Base-by-base conservation (phyloP, 2,329 filamentous ascomycete species). In the Lecanoromycetidae sp. region DNA sequence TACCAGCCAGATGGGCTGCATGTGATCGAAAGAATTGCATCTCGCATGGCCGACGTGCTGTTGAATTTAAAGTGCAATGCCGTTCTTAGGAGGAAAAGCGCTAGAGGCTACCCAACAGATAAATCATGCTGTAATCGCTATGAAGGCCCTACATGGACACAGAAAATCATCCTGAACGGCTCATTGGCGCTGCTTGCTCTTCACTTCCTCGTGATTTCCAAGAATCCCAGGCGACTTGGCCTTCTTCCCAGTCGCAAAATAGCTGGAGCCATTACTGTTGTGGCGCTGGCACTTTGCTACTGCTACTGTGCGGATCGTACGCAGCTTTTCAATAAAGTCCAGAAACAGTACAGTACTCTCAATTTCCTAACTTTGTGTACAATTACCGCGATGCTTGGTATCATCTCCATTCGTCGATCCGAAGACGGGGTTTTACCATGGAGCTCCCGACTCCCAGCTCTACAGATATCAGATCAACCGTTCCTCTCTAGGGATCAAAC, bases 301-400 rank as follows among this genome's bases (percentile, higher is more conserved):
- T 76, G 72, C 58, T 75, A 69, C 58, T 60, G 71, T 19, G 67
- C 72, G 13, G 77, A 80, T 56, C 66, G 76, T 15, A 74, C 72
- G 2, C 68, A 71, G 27, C 54, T 72, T 1, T 70, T 79, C 55
- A 63, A 71, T 46, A 77, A 78, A 56, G 58, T 62, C 2, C 65
- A 71, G 10, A 75, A 73, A 53, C 61, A 69, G 37, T 71, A 68
- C 51, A 55, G 61, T 17, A 48, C 51, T 34, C 52, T 51, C 41
- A 60, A 65, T 20, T 66, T 69, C 50, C 40, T 60, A 23, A 48
- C 52, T 43, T 55, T 54, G 23, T 59, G 57, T 39, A 50, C 48
- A n/a, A 48, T 59, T 37, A 55, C 59, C 15, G 13, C 57, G 3
- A 19, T 61, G 22, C 44, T 58, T 6, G 62, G 63, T 10, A 15